Base-by-base conservation (phyloP, 257 asterid species). In the Verbena officinalis region DNA sequence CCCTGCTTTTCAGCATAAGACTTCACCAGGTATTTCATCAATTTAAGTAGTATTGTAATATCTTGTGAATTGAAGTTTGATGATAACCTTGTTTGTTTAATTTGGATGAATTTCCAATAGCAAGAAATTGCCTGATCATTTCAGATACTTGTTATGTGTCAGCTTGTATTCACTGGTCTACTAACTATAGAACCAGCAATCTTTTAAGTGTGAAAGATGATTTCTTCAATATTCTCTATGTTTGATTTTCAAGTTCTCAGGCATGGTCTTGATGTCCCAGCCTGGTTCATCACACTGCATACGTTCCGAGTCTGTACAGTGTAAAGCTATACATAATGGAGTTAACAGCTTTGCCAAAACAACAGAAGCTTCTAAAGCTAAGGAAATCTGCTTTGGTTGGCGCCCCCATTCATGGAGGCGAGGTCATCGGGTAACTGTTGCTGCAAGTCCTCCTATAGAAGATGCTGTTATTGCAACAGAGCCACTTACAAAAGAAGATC, bases 381-480 rank as follows among this genome's bases (percentile, higher is more conserved):
- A 81, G 78, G 90, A 77, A 59, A 56, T 62, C 52, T 55, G 52
- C 65, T 69, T 73, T 57, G 79, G 77, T 53, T 45, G 73, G 64
- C 57, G 53, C 54, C 53, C 81, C 10, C 67, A 83, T 75, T 78
- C 81, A 7, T 34, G 77, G 73, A 79, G 70, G 65, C 75, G 80
- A 64, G 72, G 90, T 65, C 69, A 50, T 59, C 75, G 21, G 75
- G 49, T 77, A 62, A 78, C 79, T 65, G 95, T 90, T 60, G 95
- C 86, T 75, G 99, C 99, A 44, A 93, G 97, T 81, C 99, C 99
- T 77, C 97, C 99, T 12, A 88, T 89, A 10, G 97, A 93, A 62
- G 97, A 90, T 70, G 89, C 84, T 64, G 89, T 83, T 75, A 76
- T 86, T 78, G 85, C 84, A n/a, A 59, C 96, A 5, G 96, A 93